Base-by-base conservation (phyloP, 192 early-diverging fungal species). In the Coemansia umbellata region DNA sequence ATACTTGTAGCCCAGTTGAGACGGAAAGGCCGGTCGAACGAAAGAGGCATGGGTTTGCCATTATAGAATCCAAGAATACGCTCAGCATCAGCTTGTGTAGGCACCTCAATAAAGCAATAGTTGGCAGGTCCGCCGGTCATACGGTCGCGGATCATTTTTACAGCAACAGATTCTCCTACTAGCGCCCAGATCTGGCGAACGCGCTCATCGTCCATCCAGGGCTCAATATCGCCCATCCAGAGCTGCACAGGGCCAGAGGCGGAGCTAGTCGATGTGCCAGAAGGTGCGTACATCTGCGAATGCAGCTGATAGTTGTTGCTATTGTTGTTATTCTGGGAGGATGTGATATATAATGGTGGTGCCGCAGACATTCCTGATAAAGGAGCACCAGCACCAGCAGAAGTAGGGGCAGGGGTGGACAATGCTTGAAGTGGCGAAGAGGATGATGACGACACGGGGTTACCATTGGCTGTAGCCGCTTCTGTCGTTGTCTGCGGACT, bases 201-300 rank as follows among this genome's bases (percentile, higher is more conserved):
- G 71, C 84, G 94, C 44, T 84, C 88, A 59, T 98, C 94, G 61
- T 94, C 93, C 96, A 97, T 97, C 94, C 96, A 97, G 5, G 89
- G 81, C 58, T 98, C 96, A 17, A 98, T 82, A 57, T 96, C 94
- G 37, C 92, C 92, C 91, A 94, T 93, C 91, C 91, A 79, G 52
- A 79, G 69, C 74, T 75, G 72, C 27, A 50, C 59, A 14, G 63
- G 54, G 11, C 41, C 50, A n/a, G 27, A 19, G 24, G 48, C 41
- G 3, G 43, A 13, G 24, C 28, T 26, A 0, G 11, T 19, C 14
- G 50, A 26, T 4, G 27, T 36, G 0, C 36, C 52, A 0, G 63
- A 47, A 3, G 55, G 10, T 2, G 36, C 22, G 22, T 47, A 36
- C 31, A 31, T 31, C 35, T 51, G 64, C 37, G 37, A 10, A 3